Conservation (phyloP, 1,139 yeast species). For the Hyphopichia khmerensis region DNA sequence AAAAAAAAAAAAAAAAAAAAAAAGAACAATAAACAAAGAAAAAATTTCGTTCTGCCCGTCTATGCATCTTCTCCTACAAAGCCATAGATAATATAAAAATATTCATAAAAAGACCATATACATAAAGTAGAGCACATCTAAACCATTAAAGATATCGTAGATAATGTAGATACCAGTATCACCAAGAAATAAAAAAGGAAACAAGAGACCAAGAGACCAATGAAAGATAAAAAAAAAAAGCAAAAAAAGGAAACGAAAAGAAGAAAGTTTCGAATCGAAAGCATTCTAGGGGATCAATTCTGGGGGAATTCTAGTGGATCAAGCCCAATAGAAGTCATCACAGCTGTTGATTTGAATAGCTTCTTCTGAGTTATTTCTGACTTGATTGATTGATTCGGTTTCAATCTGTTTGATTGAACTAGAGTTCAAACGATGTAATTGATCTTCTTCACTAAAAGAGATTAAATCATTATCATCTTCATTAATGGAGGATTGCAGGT, state of each 20-base stretch:
- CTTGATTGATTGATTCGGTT: not conserved
- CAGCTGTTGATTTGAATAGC: slow-evolving; percentile 2
- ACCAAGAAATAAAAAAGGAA: not conserved
- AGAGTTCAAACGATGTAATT: slow-evolving; percentile 16
- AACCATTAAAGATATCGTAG: not conserved
- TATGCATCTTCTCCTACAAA: too few relatives aligned
- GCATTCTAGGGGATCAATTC: too few relatives aligned
- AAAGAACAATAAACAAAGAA: too few relatives aligned
- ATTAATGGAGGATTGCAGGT: slow-evolving; percentile 4
- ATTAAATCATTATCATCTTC: slow-evolving; percentile 15
- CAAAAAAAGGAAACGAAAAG: too few relatives aligned
- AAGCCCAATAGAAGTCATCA: slow-evolving; percentile 25
- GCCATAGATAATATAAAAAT: too few relatives aligned
- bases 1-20: too few relatives aligned
- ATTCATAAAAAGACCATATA: not conserved
- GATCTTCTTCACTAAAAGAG: slow-evolving; percentile 13
- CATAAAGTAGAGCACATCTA: not conserved
- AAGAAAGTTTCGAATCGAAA: too few relatives aligned
- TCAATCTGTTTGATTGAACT: slow-evolving; percentile 24
- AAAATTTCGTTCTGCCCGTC: too few relatives aligned
- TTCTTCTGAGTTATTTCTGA: not conserved
- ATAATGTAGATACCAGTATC: not conserved
- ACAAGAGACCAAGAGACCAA: not conserved
- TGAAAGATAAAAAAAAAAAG: not conserved
- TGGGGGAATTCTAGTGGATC: too few relatives aligned